Evolutionary conservation across 345 rosid genomes (phyloP).

Genomic region (Crucihimalaya himalaica): DNA sequence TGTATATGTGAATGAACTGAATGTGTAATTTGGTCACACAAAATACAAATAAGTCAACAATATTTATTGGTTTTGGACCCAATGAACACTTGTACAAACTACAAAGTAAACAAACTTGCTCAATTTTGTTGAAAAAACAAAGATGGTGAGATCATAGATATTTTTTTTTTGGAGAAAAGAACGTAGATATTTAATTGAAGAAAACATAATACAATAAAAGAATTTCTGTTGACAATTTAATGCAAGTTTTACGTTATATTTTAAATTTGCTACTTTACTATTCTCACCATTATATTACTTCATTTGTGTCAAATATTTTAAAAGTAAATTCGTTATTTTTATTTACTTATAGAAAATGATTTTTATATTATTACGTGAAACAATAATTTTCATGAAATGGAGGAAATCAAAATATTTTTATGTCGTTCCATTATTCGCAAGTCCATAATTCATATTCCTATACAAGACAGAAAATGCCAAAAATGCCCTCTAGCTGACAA

Average conservation of each 20-base stretch:
- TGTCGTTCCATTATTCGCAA: background rate
- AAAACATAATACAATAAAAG: background rate
- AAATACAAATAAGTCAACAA: conserved; percentile 3
- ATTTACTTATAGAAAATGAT: background rate
- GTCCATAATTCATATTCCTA: conserved; percentile 24
- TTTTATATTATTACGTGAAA: background rate
- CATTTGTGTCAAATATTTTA: background rate
- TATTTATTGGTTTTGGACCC: conserved; percentile 23
- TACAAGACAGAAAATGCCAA: conserved; percentile 29
- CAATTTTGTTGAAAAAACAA: background rate
- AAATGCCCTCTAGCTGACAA: conserved; percentile 16
- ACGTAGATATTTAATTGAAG: background rate
- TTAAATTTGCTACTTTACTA: background rate
- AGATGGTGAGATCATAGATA: background rate
- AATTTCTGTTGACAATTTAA: background rate
- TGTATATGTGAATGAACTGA: background rate
- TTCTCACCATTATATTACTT: background rate
- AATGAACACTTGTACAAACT: background rate
- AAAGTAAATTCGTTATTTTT: background rate
- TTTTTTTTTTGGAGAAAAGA: too few species aligned
- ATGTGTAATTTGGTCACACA: conserved; percentile 7
- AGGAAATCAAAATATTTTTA: background rate
- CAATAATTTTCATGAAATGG: background rate
- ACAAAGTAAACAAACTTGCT: background rate
- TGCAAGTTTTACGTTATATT: background rate